phyloP scores from a whole-genome alignment of 2,329 filamentous ascomycete species.

The Lasiodiplodia hormozganensis region DNA sequence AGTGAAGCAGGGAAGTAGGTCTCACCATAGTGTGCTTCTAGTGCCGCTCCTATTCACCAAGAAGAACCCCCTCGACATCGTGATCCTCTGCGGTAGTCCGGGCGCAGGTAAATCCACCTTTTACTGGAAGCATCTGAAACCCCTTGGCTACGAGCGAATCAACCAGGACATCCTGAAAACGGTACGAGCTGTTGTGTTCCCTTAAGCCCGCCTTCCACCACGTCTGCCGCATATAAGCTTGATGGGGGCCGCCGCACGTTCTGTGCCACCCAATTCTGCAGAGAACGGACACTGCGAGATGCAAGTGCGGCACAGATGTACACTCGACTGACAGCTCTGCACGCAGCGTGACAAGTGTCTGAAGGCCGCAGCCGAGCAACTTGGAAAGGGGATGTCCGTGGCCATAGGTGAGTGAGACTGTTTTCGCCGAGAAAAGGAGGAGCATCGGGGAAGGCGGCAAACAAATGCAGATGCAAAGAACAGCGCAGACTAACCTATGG shows the following conservation, averaged over 20 bases:
- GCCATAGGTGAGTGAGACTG: slow-evolving; percentile 73
- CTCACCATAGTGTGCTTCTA: slow-evolving; percentile 26
- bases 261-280: slow-evolving; percentile 29
- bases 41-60: slow-evolving; percentile 58
- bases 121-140: slow-evolving; percentile 78
- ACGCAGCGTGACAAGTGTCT: slow-evolving; percentile 67
- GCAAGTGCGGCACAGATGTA: slow-evolving; percentile 30
- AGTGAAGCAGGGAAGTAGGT: slow-evolving; percentile 6
- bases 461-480: slow-evolving; percentile 8
- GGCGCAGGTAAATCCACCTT: slow-evolving; percentile 93
- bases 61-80: slow-evolving; percentile 72
- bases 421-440: slow-evolving; percentile 14
- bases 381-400: slow-evolving; percentile 72
- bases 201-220: slow-evolving; percentile 27
- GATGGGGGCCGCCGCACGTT: slow-evolving; percentile 36
- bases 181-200: slow-evolving; percentile 48
- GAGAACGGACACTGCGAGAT: slow-evolving; percentile 13
- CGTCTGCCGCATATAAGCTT: slow-evolving; percentile 23
- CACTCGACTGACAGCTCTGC: slow-evolving; percentile 41
- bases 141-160: slow-evolving; percentile 80
- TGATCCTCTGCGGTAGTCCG: slow-evolving; percentile 88
- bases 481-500: slow-evolving; percentile 1
- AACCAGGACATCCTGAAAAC: slow-evolving; percentile 91
- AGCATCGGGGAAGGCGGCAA: background rate
- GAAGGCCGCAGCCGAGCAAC: slow-evolving; percentile 70